Evolutionary conservation across 345 rosid genomes (phyloP).

Genomic region (Citrus inodora): DNA sequence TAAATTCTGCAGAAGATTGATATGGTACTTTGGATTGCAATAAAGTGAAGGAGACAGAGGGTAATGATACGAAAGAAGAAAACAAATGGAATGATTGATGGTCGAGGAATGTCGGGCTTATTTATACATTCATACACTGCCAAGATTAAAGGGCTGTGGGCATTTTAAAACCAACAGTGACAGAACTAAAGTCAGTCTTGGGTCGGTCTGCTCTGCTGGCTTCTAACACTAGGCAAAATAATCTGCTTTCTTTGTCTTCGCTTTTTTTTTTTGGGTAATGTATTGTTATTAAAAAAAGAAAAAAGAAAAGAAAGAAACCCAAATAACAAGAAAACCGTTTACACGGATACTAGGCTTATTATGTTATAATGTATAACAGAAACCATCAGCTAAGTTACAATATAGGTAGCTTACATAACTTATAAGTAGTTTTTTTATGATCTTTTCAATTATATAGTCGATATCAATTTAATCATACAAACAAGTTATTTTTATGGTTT

Average conservation of each 20-base stretch:
- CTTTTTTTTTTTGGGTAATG: not conserved
- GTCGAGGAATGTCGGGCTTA: constrained; percentile 18
- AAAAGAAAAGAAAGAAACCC: not conserved
- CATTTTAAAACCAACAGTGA: constrained; percentile 7
- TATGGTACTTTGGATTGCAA: not conserved
- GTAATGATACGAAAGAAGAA: not conserved
- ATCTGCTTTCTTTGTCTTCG: not conserved
- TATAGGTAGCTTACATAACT: too few species aligned
- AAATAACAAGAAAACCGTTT: constrained; percentile 26
- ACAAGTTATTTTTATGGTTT: too few species aligned
- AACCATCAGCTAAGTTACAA: too few species aligned
- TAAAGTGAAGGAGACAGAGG: constrained; percentile 1
- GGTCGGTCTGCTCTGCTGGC: constrained; percentile 11
- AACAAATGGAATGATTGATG: constrained; percentile 19
- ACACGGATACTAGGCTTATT: not conserved
- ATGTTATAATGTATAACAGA: too few species aligned
- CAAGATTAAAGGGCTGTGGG: not conserved
- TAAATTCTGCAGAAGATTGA: not conserved
- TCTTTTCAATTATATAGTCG: too few species aligned
- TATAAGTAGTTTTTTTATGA: too few species aligned
- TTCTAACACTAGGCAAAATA: constrained; percentile 10
- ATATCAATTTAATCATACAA: too few species aligned
- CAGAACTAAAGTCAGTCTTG: constrained; percentile 19
- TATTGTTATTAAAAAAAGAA: not conserved
- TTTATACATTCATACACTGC: constrained; percentile 4